phyloP scores from a whole-genome alignment of 2,329 filamentous ascomycete genomes.

The Lizonia empirigonia region DNA sequence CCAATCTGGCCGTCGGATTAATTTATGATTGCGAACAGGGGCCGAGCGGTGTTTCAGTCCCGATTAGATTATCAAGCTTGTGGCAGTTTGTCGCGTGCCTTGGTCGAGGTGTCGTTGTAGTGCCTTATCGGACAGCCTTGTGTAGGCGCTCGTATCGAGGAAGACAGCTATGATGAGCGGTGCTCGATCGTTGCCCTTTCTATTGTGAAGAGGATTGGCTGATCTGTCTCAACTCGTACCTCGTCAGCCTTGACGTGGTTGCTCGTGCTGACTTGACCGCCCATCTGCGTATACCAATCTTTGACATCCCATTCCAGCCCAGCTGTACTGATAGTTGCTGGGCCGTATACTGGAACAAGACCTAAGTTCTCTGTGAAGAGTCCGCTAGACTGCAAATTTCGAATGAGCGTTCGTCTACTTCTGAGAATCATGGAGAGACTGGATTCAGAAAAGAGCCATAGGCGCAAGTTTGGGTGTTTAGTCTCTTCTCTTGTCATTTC shows the following conservation, averaged over 20 bases:
- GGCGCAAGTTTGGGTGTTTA: constrained; percentile 49
- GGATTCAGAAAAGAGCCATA: constrained; percentile 82
- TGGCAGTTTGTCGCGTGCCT: background rate
- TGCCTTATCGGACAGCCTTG: background rate
- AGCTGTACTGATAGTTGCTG: constrained; percentile 74
- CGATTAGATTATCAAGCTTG: background rate
- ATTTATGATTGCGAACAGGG: background rate
- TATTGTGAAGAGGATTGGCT: constrained; percentile 56
- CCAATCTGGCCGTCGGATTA: background rate
- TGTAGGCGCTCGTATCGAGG: background rate
- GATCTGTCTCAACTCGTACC: constrained; percentile 49
- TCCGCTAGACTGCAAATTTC: constrained; percentile 58
- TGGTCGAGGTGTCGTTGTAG: background rate
- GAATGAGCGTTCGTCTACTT: constrained; percentile 69
- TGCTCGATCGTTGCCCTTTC: constrained; percentile 38
- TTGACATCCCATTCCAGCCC: constrained; percentile 92
- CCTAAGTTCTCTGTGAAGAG: constrained; percentile 80
- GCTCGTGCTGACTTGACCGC: constrained; percentile 56
- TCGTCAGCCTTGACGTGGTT: constrained; percentile 54
- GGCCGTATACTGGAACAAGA: constrained; percentile 82
- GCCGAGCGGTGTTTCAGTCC: background rate
- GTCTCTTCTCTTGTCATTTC: constrained; percentile 69
- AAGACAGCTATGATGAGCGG: background rate
- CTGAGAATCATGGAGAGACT: constrained; percentile 84
- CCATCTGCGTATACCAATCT: constrained; percentile 71